Evolutionary conservation across 495 filamentous ascomycete species (phyloP).

Genomic region (Patellaria atrata): DNA sequence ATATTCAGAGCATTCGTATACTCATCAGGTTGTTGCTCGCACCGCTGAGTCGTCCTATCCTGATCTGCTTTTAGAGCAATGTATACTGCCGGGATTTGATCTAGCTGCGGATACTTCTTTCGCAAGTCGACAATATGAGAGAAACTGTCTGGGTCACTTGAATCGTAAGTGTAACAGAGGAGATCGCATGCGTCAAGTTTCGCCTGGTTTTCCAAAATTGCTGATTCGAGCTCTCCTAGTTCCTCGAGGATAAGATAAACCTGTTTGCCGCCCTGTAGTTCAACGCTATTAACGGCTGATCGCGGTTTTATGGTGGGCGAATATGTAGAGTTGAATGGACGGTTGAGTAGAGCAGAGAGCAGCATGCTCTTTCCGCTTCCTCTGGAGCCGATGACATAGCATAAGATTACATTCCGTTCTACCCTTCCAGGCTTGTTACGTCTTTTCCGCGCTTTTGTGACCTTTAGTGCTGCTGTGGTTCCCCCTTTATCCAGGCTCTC

Average conservation of each 20-base stretch:
- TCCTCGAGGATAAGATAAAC: conserved; percentile 93
- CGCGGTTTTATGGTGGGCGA: conserved; percentile 89
- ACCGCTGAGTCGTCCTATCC: conserved; percentile 85
- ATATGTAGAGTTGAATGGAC: conserved; percentile 74
- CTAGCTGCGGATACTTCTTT: conserved; percentile 59
- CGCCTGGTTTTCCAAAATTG: conserved; percentile 78
- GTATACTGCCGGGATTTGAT: conserved; percentile 78
- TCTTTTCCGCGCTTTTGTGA: conserved; percentile 80
- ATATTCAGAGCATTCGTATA: conserved; percentile 72
- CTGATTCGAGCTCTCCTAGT: conserved; percentile 86
- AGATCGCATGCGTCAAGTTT: conserved; percentile 91
- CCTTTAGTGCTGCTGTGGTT: conserved; percentile 70
- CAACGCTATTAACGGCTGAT: conserved; percentile 88
- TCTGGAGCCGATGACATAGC: conserved; percentile 77
- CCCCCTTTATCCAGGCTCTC: conserved; percentile 46
- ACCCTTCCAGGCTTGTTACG: conserved; percentile 67
- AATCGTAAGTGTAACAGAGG: conserved; percentile 91
- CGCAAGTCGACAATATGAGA: conserved; percentile 75
- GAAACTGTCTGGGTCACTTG: conserved; percentile 88
- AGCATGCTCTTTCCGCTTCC: conserved; percentile 79
- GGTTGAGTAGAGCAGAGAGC: conserved; percentile 78
- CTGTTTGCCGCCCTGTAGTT: conserved; percentile 89
- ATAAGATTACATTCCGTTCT: conserved; percentile 89
- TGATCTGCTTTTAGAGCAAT: conserved; percentile 85
- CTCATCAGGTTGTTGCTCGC: conserved; percentile 81